Conservation (phyloP, 2,329 filamentous ascomycete genomes). For the Fusarium multiceps region DNA sequence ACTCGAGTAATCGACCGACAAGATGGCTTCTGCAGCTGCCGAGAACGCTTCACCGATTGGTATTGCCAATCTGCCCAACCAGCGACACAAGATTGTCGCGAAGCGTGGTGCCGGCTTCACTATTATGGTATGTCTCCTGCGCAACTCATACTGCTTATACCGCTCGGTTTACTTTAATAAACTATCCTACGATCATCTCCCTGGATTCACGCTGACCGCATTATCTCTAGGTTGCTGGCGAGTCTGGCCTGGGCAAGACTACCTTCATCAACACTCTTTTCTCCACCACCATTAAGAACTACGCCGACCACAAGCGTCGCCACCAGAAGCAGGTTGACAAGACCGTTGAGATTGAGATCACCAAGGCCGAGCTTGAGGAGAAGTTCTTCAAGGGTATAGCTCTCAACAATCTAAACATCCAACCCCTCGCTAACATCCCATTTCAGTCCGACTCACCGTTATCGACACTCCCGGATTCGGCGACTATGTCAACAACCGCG, state of each 20-base stretch:
- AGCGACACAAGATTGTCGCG: conserved; percentile 79
- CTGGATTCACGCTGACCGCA: conserved; percentile 23
- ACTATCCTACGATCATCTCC: conserved; percentile 1
- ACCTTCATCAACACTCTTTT: conserved; percentile 99
- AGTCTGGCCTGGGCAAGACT: conserved; percentile 98
- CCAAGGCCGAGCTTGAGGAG: conserved; percentile 99
- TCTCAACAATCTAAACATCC: conserved; percentile 6
- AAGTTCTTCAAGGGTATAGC: conserved; percentile 98
- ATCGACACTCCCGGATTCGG: conserved; percentile 99
- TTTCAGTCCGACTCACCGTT: conserved; percentile 91
- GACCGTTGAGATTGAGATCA: conserved; percentile 99
- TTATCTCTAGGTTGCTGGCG: conserved; percentile 83
- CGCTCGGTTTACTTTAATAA: not conserved
- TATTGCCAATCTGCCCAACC: conserved; percentile 79
- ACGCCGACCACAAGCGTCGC: conserved; percentile 98
- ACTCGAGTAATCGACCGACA: conserved; percentile 28
- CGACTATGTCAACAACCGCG: conserved; percentile 99
- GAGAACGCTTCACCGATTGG: conserved; percentile 76
- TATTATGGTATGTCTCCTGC: conserved; percentile 81
- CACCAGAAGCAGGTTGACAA: conserved; percentile 99
- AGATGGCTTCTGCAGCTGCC: conserved; percentile 67
- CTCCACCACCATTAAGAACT: conserved; percentile 99
- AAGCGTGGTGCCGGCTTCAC: conserved; percentile 97
- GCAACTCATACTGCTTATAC: not conserved
- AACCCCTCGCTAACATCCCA: conserved; percentile 34